Base-by-base conservation (phyloP, 139 green algal species). In the Diplosphaera chodatii region DNA sequence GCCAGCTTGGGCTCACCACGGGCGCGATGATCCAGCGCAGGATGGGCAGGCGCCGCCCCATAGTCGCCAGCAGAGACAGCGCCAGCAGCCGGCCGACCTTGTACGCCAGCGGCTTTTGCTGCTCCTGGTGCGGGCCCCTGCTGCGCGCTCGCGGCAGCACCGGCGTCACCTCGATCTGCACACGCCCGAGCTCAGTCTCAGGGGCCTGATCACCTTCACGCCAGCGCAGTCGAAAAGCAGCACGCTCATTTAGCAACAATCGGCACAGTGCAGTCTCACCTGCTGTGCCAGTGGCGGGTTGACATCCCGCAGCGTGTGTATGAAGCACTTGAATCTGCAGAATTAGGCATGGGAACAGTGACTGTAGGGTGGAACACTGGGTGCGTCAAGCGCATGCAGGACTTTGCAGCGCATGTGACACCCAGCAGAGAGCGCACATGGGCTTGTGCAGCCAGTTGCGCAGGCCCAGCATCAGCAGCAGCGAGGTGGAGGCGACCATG, bases 241-340 rank as follows among this genome's bases (percentile, higher is more conserved):
- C n/a, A n/a, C n/a, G n/a, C n/a, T n/a, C n/a, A n/a, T n/a, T n/a
- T n/a, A n/a, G n/a, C n/a, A n/a, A n/a, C n/a, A n/a, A n/a, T n/a
- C n/a, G n/a, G n/a, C n/a, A n/a, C n/a, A n/a, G n/a, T n/a, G 37
- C 10, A 48, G 6, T 48, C n/a, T 10, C 18, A 59, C 48, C 48
- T 59, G 48, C 48, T 59, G 48, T 5, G 48, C 48, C 16, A 59
- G 16, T 25, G 13, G 48, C 3, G 48, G 48, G 48, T 59, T 59
- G 16, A 59, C 48, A 25, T 59, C 48, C 48, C 48, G 48, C 48
- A 59, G 48, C 48, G 48, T 59, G 48, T 59, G 48, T 10, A 59
- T 59, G 48, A 59, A 59, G 48, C 48, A 59, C 18, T 59, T 59
- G 48, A 59, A 59, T n/a, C 48, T 59, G 48, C 48, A n/a, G n/a